phyloP scores from a whole-genome alignment of 208 protist species.

The Jaenimonas drosophilae region DNA sequence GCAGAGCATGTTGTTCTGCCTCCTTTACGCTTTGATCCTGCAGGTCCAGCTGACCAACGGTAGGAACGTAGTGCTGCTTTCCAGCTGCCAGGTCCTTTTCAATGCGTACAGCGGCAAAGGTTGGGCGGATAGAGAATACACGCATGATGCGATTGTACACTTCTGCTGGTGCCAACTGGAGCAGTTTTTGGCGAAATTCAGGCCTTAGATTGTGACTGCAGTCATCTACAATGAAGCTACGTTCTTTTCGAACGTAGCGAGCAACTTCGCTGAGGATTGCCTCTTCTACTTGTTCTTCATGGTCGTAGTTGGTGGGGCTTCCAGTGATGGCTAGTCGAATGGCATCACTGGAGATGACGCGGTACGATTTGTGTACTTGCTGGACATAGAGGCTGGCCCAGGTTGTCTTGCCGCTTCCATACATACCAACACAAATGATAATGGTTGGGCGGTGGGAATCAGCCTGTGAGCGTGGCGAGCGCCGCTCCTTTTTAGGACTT shows the following conservation, averaged over 20 bases:
- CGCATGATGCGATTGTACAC: slow-evolving; percentile 43
- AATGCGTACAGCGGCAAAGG: slow-evolving; percentile 50
- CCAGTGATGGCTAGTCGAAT: slow-evolving; percentile 30
- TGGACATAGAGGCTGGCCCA: slow-evolving; percentile 61
- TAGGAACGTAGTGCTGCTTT: slow-evolving; percentile 21
- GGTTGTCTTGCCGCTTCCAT: slow-evolving; percentile 72
- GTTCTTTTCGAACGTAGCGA: slow-evolving; percentile 22
- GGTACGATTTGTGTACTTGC: slow-evolving; percentile 43
- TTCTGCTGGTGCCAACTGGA: slow-evolving; percentile 12
- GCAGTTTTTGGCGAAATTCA: slow-evolving; percentile 36
- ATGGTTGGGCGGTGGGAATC: slow-evolving; percentile 46
- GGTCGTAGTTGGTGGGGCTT: slow-evolving; percentile 34
- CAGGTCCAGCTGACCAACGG: slow-evolving; percentile 39
- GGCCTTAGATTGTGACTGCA: slow-evolving; percentile 39
- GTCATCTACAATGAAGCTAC: slow-evolving; percentile 64
- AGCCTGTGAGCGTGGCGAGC: slow-evolving; percentile 8
- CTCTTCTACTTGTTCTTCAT: slow-evolving; percentile 47
- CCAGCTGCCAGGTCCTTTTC: slow-evolving; percentile 40
- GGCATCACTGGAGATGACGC: slow-evolving; percentile 39
- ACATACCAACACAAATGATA: slow-evolving; percentile 56
- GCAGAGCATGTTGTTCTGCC: slow-evolving; percentile 17
- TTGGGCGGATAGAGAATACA: slow-evolving; percentile 45
- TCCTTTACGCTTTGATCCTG: slow-evolving; percentile 17
- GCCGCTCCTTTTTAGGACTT: slow-evolving; percentile 1
- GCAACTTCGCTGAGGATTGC: slow-evolving; percentile 34